Base-by-base conservation (phyloP, 495 filamentous ascomycete species). In the Lophiostoma macrostomum region DNA sequence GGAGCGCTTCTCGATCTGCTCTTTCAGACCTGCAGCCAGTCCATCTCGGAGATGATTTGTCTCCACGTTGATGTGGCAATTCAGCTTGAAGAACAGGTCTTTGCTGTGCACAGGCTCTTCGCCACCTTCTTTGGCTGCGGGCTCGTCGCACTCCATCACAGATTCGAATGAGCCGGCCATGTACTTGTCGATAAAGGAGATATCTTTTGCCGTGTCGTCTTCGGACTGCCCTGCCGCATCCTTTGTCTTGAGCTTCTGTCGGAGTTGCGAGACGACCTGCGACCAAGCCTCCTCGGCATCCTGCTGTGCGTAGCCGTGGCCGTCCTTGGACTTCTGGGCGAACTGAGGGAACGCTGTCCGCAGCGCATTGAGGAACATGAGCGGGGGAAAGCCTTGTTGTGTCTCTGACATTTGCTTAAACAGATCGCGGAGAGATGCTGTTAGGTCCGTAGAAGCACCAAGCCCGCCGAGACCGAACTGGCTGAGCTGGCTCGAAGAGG, bases 251-350 rank as follows among this genome's bases (percentile, higher is more conserved):
- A 96, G 71, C 66, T 87, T 94, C 56, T 85, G 78, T 27, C 86
- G 83, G 37, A 98, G 73, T 66, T 91, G 86, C n/a, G 82, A 80
- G 5, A 98, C 68, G 43, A 98, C 96, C 66, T 97, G 91, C 18
- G 94, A 94, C 88, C 91, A 98, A 14, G 90, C 95, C 67, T 98
- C 93, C 65, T 98, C 93, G 1, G 93, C 93, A 74, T 98, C 93
- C 71, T 98, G 93, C 65, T 98, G 93, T 6, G 91, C 88, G 65
- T 82, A 97, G 2, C 88, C 90, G 37, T 83, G 77, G 0, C 89
- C 89, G 27, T 83, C 84, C 58, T 85, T 87, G 20, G 87, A 80
- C 56, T 79, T 78, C 71, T 98, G 88, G 18, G 88, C 90, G 60
- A 98, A 98, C 67, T 97, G 93, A n/a, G 94, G 93, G 61, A 87